A percentile compares a stretch with the other conserved stretches of the same genome.
Conservation (phyloP, 176 grass and related monocot genomes). For the Zea luxurians region DNA sequence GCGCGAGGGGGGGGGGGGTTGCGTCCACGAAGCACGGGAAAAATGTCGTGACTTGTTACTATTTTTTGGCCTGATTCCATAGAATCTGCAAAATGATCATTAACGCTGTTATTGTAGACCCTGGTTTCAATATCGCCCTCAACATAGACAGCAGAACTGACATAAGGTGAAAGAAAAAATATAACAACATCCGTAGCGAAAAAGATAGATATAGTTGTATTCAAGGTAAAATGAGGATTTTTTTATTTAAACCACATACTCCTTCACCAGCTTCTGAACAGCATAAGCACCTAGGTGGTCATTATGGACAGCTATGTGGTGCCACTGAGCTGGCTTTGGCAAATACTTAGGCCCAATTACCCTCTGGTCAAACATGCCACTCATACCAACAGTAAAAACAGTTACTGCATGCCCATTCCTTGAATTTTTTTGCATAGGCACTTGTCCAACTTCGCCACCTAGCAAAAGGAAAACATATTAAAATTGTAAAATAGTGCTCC, state of each 20-base stretch:
- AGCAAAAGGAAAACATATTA: conserved; percentile 38
- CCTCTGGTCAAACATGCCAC: conserved; percentile 93
- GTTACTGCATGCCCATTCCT: conserved; percentile 77
- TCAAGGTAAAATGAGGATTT: conserved; percentile 10
- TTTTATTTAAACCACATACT: conserved; percentile 58
- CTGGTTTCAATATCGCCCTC: conserved; percentile 98
- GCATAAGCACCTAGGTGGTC: conserved; percentile 64
- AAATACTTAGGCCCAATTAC: conserved; percentile 52
- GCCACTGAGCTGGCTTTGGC: conserved; percentile 89
- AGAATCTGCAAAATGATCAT: conserved; percentile 34
- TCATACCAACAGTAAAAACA: conserved; percentile 88
- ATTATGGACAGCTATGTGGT: conserved; percentile 78
- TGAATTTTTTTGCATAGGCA: conserved; percentile 84
- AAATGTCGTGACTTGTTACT: too few relatives aligned
- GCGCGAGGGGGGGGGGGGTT: too few relatives aligned
- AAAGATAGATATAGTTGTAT: conserved; percentile 28
- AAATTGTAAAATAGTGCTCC: conserved; percentile 6
- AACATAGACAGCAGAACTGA: conserved; percentile 81
- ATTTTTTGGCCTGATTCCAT: too few relatives aligned
- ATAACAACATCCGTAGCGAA: conserved; percentile 3
- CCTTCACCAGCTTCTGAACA: conserved; percentile 84
- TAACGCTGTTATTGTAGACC: conserved; percentile 80
- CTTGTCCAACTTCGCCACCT: conserved; percentile 92
- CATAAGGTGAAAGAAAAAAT: conserved; percentile 34
- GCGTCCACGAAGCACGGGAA: too few relatives aligned